Percentiles rank a stretch among this genome's conserved stretches.
Conservation (phyloP, 129 eudicot species). For the Kitagawia praeruptora region DNA sequence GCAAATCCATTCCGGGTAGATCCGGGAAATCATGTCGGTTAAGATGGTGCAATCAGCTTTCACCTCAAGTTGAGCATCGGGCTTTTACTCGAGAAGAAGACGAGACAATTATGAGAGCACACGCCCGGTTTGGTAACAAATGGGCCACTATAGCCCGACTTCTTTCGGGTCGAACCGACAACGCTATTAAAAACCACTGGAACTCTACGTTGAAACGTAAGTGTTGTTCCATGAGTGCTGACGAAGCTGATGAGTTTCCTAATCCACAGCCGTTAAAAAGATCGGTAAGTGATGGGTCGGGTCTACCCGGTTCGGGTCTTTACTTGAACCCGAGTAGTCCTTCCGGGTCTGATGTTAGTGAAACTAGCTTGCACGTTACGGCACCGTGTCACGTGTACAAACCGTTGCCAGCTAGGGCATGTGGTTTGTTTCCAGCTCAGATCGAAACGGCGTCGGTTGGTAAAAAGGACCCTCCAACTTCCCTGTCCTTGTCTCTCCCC, state of each 20-base stretch:
- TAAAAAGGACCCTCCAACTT: constrained; percentile 43
- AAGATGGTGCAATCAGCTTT: constrained; percentile 94
- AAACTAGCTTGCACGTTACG: constrained; percentile 7
- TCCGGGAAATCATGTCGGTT: constrained; percentile 88
- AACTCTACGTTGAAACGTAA: constrained; percentile 70
- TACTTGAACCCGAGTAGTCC: constrained; percentile 23
- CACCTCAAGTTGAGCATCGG: constrained; percentile 88
- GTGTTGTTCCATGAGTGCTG: constrained; percentile 46
- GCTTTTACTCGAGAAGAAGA: constrained; percentile 78
- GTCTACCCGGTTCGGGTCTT: neutral
- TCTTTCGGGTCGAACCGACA: constrained; percentile 79
- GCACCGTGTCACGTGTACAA: constrained; percentile 29
- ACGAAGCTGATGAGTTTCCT: constrained; percentile 26
- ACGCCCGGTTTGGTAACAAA: constrained; percentile 72
- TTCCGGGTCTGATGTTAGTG: constrained; percentile 27
- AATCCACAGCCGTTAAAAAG: constrained; percentile 23
- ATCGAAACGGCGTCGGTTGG: constrained; percentile 25
- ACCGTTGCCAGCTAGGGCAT: constrained; percentile 36
- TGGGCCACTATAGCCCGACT: constrained; percentile 93
- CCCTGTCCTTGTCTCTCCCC: constrained; percentile 54
- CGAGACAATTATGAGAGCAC: constrained; percentile 76
- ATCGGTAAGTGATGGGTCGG: constrained; percentile 23
- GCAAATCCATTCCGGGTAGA: constrained; percentile 70
- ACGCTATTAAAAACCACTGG: constrained; percentile 90
- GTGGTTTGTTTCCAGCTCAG: constrained; percentile 20